Percentiles rank a stretch among this genome's conserved stretches.
Evolutionary conservation across 176 grass and related monocot species (phyloP).

Genomic region (Oryza glumipatula): DNA sequence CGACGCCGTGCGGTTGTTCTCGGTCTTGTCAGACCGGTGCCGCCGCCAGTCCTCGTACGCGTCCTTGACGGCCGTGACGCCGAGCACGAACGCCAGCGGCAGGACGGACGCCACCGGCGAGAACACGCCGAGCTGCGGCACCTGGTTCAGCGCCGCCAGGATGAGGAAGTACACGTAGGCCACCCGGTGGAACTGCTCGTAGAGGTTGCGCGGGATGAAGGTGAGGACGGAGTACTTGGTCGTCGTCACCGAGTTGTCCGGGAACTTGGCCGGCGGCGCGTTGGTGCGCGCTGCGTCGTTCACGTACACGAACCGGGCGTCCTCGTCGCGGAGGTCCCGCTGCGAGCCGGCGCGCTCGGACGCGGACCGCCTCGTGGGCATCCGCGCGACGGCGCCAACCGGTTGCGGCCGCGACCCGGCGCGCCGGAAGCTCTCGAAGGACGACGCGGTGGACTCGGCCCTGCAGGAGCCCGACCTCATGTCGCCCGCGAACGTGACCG

Average conservation of each 20-base stretch:
- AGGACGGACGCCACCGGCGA: conserved; percentile 54
- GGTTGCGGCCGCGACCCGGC: conserved; percentile 35
- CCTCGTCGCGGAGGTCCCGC: conserved; percentile 79
- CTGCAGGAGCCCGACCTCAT: conserved; percentile 49
- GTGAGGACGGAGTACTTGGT: conserved; percentile 81
- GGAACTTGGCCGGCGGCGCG: conserved; percentile 35
- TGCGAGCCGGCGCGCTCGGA: conserved; percentile 78
- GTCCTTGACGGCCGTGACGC: conserved; percentile 85
- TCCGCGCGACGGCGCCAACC: not conserved
- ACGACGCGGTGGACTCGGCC: conserved; percentile 26
- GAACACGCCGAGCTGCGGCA: conserved; percentile 83
- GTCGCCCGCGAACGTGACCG: conserved; percentile 51
- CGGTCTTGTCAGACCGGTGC: conserved; percentile 71
- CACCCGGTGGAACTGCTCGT: conserved; percentile 94
- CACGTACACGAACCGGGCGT: conserved; percentile 91
- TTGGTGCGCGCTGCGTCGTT: conserved; percentile 71
- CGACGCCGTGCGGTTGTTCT: conserved; percentile 61
- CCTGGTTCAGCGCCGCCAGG: conserved; percentile 64
- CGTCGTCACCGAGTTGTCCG: conserved; percentile 69
- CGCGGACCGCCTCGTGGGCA: conserved; percentile 45
- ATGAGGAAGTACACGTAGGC: conserved; percentile 90
- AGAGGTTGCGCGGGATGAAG: conserved; percentile 94
- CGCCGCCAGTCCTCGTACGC: conserved; percentile 97
- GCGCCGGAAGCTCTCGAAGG: conserved; percentile 47
- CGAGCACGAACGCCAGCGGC: conserved; percentile 82